Evolutionary conservation across 257 asterid genomes (phyloP).

Genomic region (Solanum peruvianum): DNA sequence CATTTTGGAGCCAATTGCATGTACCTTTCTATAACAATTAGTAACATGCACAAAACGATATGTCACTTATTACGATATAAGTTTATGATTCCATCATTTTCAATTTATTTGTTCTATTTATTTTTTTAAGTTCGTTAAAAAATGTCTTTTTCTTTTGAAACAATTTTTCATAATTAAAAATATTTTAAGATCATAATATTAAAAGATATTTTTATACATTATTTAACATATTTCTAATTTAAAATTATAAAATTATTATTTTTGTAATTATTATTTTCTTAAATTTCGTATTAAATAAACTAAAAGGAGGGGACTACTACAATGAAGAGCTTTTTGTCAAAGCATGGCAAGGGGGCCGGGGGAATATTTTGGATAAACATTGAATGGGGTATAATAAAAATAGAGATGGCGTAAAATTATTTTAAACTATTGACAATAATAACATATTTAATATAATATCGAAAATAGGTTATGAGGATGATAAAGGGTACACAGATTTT

Average conservation of each 20-base stretch:
- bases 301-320: too few species aligned
- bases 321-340: too few species aligned
- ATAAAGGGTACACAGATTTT: too few species aligned
- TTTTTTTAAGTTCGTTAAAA: too few species aligned
- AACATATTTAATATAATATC: not conserved
- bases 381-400: not conserved
- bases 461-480: fast-evolving
- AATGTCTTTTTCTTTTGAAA: too few species aligned
- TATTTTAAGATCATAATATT: too few species aligned
- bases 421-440: not conserved
- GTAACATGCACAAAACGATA: not conserved
- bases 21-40: not conserved
- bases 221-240: too few species aligned
- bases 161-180: too few species aligned
- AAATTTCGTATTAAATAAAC: too few species aligned
- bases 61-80: not conserved
- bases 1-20: not conserved
- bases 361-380: not conserved
- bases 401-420: not conserved
- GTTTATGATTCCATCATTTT: not conserved
- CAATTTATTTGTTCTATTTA: too few species aligned
- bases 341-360: not conserved
- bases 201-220: fast-evolving
- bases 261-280: too few species aligned
- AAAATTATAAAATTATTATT: too few species aligned